Evolutionary conservation across 164 flowering plant species (phyloP), one percentile per base, ranked within the genome.

Genomic region (Piper longum): DNA sequence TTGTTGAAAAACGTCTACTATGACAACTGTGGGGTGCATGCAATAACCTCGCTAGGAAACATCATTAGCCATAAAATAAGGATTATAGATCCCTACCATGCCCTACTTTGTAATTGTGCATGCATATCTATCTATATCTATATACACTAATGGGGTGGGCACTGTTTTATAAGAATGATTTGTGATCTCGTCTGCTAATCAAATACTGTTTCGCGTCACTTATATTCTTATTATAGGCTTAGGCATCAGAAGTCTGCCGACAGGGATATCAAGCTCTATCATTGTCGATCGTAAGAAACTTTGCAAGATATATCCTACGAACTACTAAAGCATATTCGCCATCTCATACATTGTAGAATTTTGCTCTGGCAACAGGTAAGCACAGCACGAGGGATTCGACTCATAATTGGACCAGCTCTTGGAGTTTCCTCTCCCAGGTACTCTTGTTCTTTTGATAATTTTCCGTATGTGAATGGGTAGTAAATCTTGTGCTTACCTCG

Each of bases 361-460:
- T 14, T 48, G 9, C 14, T 48, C 14, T 48, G 9, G 52, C 52
- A 48, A 5, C 80, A 83, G 87, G 66, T 83, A 41, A 78, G 80
- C 66, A 77, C 85, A 41, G 56, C 85, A 48, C 78, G 87, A 82
- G 85, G 83, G 43, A 70, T 79, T 16, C 85, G 87, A 54, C 62
- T 81, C 64, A 72, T 83, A 58, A 66, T 83, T 67, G 87, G 87
- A 14, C 87, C 87, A 7, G 82, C 85, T 51, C 17, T 83, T 52
- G 88, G 85, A 62, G 88, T 52, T 83, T 66, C 66, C 73, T 83
- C 17, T 81, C 88, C 41, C 83, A 76, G 87, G 87, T 81, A 74
- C 56, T 61, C 4, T 42, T 14, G 2, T 55, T 60, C 14, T 60
- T 51, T 52, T 60, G 43, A 13, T 42, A n/a, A 12, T 9, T 44